Evolutionary conservation across 2,329 filamentous ascomycete species (phyloP).

Genomic region (Didymella pomorum): DNA sequence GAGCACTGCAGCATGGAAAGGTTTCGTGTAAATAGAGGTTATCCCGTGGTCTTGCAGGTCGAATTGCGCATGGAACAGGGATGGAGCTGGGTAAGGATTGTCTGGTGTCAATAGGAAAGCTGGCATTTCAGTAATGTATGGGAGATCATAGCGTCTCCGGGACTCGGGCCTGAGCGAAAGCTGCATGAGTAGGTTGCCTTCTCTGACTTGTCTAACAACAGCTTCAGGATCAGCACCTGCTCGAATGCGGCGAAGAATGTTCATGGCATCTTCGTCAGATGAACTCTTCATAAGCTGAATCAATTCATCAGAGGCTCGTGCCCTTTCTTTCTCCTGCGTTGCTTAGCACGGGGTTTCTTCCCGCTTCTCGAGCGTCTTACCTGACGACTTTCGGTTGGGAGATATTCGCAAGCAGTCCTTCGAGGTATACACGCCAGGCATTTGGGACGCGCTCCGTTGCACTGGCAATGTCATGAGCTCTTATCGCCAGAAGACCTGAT

Average conservation of each 20-base stretch:
- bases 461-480: not conserved
- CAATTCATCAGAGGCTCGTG: not conserved
- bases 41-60: not conserved
- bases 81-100: not conserved
- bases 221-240: slow-evolving; percentile 23
- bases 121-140: slow-evolving; percentile 12
- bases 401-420: slow-evolving; percentile 2
- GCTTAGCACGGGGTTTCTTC: not conserved
- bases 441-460: slow-evolving; percentile 5
- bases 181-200: slow-evolving; percentile 24
- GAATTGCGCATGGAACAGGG: not conserved
- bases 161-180: slow-evolving; percentile 24
- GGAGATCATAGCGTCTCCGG: slow-evolving; percentile 26
- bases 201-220: slow-evolving; percentile 23
- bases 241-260: slow-evolving; percentile 26
- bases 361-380: not conserved
- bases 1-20: slow-evolving; percentile 8
- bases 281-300: not conserved
- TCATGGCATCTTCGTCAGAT: slow-evolving; percentile 5
- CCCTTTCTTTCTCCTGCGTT: slow-evolving; percentile 3
- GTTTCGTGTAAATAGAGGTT: not conserved
- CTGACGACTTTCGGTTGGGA: slow-evolving; percentile 3
- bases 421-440: slow-evolving; percentile 6
- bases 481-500: not conserved
- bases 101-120: slow-evolving; percentile 3